Evolutionary conservation across 805 yeast species (phyloP).

Genomic region (Lachancea lanzarotensis): DNA sequence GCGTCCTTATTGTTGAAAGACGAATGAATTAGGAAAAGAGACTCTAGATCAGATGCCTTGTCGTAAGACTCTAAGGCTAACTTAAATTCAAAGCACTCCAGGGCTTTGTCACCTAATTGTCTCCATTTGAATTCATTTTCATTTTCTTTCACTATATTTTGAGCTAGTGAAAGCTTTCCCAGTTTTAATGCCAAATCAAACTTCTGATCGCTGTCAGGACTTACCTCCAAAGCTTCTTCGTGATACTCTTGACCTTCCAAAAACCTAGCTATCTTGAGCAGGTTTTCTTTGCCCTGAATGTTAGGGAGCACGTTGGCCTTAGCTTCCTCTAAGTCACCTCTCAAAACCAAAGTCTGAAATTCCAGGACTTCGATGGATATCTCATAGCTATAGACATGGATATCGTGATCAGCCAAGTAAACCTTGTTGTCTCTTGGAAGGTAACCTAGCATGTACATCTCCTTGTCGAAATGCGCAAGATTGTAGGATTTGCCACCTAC

Average conservation of each 20-base stretch:
- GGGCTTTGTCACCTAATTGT: slow-evolving; percentile 80
- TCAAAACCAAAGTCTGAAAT: slow-evolving; percentile 89
- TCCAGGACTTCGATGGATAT: slow-evolving; percentile 83
- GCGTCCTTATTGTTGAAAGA: slow-evolving; percentile 66
- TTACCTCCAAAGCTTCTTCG: slow-evolving; percentile 73
- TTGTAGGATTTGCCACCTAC: slow-evolving; percentile 93
- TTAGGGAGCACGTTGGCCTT: slow-evolving; percentile 51
- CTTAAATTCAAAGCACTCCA: slow-evolving; percentile 69
- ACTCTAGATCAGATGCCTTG: slow-evolving; percentile 73
- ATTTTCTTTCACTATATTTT: slow-evolving; percentile 51
- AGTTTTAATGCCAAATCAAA: slow-evolving; percentile 83
- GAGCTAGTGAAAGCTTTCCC: slow-evolving; percentile 66
- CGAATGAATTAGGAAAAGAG: slow-evolving; percentile 74
- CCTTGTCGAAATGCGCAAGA: slow-evolving; percentile 86
- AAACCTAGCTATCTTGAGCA: slow-evolving; percentile 79
- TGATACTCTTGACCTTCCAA: slow-evolving; percentile 87
- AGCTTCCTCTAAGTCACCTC: slow-evolving; percentile 89
- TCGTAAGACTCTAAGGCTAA: slow-evolving; percentile 76
- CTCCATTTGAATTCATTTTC: slow-evolving; percentile 76
- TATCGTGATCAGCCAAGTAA: slow-evolving; percentile 85
- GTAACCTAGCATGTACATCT: slow-evolving; percentile 82
- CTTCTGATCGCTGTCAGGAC: slow-evolving; percentile 84
- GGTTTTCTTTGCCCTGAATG: slow-evolving; percentile 53
- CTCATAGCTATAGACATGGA: slow-evolving; percentile 73
- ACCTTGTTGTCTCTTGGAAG: slow-evolving; percentile 84